Evolutionary conservation across 306 rosid species (phyloP).

Genomic region (Arachis stenosperma): DNA sequence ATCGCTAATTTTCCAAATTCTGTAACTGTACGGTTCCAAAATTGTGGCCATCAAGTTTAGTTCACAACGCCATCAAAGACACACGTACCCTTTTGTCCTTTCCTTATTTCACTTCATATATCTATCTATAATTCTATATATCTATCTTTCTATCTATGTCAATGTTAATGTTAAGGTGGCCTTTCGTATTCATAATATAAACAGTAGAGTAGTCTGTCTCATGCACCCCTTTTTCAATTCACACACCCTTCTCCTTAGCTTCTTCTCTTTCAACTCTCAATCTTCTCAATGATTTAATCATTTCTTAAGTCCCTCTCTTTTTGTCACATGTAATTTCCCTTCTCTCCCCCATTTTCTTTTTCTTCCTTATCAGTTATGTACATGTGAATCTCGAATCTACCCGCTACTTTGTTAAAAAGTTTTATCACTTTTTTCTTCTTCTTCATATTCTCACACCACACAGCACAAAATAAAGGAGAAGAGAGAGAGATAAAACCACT

Average conservation of each 20-base stretch:
- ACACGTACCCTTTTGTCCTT: not conserved
- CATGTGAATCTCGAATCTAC: conserved; percentile 32
- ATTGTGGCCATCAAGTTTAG: not conserved
- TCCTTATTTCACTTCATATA: not conserved
- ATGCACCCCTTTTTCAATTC: not conserved
- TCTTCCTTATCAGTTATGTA: not conserved
- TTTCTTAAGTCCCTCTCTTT: not conserved
- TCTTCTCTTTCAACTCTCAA: not conserved
- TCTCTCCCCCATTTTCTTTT: not conserved
- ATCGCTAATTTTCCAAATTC: not conserved
- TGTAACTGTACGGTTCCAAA: not conserved
- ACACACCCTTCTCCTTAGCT: not conserved
- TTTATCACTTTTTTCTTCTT: not conserved
- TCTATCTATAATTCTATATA: too few species aligned
- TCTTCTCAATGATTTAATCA: not conserved
- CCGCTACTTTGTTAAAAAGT: not conserved
- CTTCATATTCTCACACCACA: conserved; percentile 5
- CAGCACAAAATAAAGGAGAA: not conserved
- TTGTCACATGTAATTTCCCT: not conserved
- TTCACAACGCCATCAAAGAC: not conserved
- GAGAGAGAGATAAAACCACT: not conserved
- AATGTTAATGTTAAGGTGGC: too few species aligned
- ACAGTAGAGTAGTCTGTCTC: too few species aligned
- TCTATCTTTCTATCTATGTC: too few species aligned
- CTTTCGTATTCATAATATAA: too few species aligned